Evolutionary conservation across 2,329 filamentous ascomycete species (phyloP).

Genomic region (Ustilaginoidea virens): DNA sequence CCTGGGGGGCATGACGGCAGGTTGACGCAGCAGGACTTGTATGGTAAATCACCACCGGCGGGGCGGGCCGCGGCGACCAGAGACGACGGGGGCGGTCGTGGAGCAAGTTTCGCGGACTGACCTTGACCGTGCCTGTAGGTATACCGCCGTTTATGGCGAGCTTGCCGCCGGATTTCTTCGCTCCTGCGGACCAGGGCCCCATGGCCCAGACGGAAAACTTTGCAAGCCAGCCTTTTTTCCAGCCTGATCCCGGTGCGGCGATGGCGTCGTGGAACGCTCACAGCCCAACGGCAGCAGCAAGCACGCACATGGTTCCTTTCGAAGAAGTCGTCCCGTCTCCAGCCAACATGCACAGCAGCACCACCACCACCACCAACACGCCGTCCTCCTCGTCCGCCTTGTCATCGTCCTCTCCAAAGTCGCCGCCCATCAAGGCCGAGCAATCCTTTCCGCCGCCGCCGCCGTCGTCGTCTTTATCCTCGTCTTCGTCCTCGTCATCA

Average conservation of each 20-base stretch:
- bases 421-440: neutral
- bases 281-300: slow-evolving; percentile 15
- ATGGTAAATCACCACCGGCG: slow-evolving; percentile 11
- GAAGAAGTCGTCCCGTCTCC: slow-evolving; percentile 23
- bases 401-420: neutral
- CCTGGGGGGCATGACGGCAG: slow-evolving; percentile 14
- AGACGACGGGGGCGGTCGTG: no score
- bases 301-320: slow-evolving; percentile 20
- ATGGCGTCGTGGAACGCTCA: slow-evolving; percentile 27
- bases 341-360: neutral
- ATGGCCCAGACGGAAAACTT: slow-evolving; percentile 12
- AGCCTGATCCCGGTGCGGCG: slow-evolving; percentile 12
- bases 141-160: slow-evolving; percentile 15
- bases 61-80: no score
- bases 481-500: slow-evolving; percentile 5
- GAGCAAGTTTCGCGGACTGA: neutral
- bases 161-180: slow-evolving; percentile 17
- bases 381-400: slow-evolving; percentile 7
- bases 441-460: no score
- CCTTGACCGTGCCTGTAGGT: slow-evolving; percentile 7
- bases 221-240: slow-evolving; percentile 21
- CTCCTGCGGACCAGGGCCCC: slow-evolving; percentile 10
- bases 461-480: slow-evolving; percentile 7
- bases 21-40: slow-evolving; percentile 13
- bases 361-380: slow-evolving; percentile 1